Conservation (phyloP, 306 rosid genomes). For the Trichosanthes cucumerina region DNA sequence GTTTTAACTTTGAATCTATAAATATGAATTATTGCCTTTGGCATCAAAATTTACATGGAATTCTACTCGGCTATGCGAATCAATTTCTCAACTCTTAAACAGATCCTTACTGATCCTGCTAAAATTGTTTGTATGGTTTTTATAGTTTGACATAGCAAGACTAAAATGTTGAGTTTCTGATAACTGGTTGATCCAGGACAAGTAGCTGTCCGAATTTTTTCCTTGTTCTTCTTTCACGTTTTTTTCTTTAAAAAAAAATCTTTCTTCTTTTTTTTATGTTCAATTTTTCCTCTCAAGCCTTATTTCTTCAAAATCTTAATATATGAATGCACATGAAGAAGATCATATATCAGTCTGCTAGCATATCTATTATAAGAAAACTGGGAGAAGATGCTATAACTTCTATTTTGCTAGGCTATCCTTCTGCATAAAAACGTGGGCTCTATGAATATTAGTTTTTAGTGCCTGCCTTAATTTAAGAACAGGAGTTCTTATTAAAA, state of each 20-base stretch:
- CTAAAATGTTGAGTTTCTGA: not conserved
- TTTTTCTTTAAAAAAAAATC: not conserved
- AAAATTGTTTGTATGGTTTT: not conserved
- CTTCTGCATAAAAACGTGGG: not conserved
- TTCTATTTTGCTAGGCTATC: not conserved
- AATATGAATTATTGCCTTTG: not conserved
- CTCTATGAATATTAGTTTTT: not conserved
- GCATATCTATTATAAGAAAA: not conserved
- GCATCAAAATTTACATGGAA: not conserved
- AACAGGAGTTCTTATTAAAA: too few species aligned
- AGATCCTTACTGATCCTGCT: not conserved
- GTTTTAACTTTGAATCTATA: not conserved
- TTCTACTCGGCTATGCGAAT: not conserved
- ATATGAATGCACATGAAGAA: not conserved
- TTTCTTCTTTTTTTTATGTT: not conserved
- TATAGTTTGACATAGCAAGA: not conserved
- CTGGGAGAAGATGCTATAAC: not conserved
- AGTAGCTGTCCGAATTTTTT: not conserved
- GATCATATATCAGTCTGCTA: not conserved
- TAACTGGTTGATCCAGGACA: not conserved
- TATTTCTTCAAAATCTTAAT: not conserved
- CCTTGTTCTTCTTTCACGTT: not conserved
- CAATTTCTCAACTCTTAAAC: not conserved
- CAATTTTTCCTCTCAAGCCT: not conserved
- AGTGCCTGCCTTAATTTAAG: conserved; percentile 22